These are phyloP conservation scores for Acrocalymma vagum DNA, from an alignment of 2,329 filamentous ascomycete genomes.

Conservation along the genomic window DNA sequence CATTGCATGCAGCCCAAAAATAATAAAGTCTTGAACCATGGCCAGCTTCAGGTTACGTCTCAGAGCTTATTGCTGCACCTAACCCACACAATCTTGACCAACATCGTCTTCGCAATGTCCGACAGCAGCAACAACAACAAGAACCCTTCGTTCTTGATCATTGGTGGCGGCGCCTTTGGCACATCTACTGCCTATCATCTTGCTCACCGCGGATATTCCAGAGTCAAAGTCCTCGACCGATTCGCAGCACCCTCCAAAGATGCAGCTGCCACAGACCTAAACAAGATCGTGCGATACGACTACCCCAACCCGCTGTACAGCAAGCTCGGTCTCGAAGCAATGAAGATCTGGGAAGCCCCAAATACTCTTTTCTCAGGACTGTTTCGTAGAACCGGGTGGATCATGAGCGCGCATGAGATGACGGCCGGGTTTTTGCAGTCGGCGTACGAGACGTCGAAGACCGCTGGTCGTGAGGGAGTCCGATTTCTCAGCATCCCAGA, in stretches of 20 bases:
- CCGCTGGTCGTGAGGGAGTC: constrained; percentile 2
- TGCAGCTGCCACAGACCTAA: constrained; percentile 7
- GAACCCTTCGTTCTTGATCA: too few species aligned
- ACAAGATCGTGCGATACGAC: constrained; percentile 8
- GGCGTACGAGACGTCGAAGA: constrained; percentile 2
- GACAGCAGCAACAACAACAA: too few species aligned
- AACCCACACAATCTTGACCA: too few species aligned
- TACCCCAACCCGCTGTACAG: constrained; percentile 9
- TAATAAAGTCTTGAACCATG: too few species aligned
- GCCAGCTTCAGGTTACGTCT: too few species aligned
- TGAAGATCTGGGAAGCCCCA: constrained; percentile 8
- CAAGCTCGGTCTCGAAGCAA: constrained; percentile 7
- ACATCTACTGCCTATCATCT: constrained; percentile 41
- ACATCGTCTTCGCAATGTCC: too few species aligned
- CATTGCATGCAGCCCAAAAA: too few species aligned
- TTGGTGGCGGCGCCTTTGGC: constrained; percentile 43
- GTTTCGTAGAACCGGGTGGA: constrained; percentile 7
- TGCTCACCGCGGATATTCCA: constrained; percentile 14
- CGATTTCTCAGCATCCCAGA: too few species aligned
- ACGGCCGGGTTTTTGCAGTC: constrained; percentile 1
- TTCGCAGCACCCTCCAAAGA: constrained; percentile 12
- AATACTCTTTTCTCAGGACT: constrained; percentile 6
- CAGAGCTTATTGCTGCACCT: too few species aligned
- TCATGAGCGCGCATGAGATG: constrained; percentile 12
- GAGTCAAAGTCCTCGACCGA: constrained; percentile 7